Percentiles rank a stretch among this genome's conserved stretches.
Evolutionary conservation across 345 rosid species (phyloP).

Genomic region (Ricinus communis): DNA sequence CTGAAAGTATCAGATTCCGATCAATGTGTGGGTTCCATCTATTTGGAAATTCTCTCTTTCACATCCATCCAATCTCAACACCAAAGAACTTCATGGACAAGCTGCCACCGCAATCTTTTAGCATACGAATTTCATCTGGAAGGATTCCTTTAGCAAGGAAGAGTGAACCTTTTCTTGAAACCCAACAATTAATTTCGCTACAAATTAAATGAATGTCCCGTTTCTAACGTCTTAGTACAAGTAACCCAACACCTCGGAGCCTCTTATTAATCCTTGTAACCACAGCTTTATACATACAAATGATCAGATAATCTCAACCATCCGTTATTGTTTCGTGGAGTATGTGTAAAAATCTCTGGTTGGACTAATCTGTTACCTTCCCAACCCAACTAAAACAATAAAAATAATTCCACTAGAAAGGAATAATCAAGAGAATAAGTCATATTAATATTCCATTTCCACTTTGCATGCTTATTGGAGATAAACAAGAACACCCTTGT

Average conservation of each 20-base stretch:
- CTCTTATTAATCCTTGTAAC: not conserved
- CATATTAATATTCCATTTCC: not conserved
- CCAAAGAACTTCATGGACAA: slow-evolving; percentile 25
- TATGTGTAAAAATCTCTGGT: not conserved
- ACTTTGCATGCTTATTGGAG: not conserved
- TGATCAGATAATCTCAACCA: not conserved
- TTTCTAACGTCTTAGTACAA: no score
- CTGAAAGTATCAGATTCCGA: slow-evolving; percentile 42
- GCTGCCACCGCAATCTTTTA: slow-evolving; percentile 6
- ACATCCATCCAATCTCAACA: slow-evolving; percentile 16
- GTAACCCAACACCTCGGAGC: no score
- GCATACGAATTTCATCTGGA: slow-evolving; percentile 18
- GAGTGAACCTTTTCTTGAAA: not conserved
- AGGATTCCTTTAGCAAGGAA: slow-evolving; percentile 21
- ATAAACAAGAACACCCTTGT: slow-evolving; percentile 7
- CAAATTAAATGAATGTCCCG: no score
- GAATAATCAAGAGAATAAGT: not conserved
- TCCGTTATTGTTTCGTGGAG: not conserved
- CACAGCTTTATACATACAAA: no score
- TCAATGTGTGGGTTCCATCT: slow-evolving; percentile 9
- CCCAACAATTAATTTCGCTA: no score
- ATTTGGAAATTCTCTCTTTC: slow-evolving; percentile 13
- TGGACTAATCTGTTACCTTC: not conserved
- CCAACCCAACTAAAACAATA: not conserved
- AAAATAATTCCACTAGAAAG: not conserved